Percentiles rank a stretch among this genome's conserved stretches.
phyloP scores from a whole-genome alignment of 139 green algal genomes.

The Edaphochlamys debaryana region DNA sequence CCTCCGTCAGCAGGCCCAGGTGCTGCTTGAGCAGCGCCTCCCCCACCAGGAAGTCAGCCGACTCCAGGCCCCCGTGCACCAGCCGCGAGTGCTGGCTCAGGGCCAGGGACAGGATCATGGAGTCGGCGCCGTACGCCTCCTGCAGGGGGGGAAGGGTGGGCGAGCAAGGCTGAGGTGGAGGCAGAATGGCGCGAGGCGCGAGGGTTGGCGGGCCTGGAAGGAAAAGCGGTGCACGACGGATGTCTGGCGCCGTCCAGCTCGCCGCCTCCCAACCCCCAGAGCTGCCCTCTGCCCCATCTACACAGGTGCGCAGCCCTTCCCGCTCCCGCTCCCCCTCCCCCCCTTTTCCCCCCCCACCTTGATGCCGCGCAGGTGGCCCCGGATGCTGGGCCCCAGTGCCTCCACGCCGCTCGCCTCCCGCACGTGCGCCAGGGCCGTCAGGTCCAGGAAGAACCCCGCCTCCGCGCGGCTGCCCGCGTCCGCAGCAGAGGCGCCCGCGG shows the following conservation, averaged over 20 bases:
- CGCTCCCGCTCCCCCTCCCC: too few relatives aligned
- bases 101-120: slow-evolving; percentile 60
- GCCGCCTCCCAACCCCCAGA: too few relatives aligned
- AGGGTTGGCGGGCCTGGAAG: too few relatives aligned
- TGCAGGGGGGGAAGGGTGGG: too few relatives aligned
- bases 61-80: slow-evolving; percentile 27
- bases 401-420: slow-evolving; percentile 7
- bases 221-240: too few relatives aligned
- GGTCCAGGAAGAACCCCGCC: slow-evolving; percentile 52
- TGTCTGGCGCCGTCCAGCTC: too few relatives aligned
- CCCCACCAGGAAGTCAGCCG: slow-evolving; percentile 26
- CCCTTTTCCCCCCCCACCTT: not conserved
- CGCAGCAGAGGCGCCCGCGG: not conserved
- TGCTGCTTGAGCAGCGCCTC: slow-evolving; percentile 63
- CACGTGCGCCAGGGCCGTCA: slow-evolving; percentile 32
- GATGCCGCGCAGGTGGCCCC: slow-evolving; percentile 3
- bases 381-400: not conserved
- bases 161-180: too few relatives aligned
- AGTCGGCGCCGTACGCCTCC: slow-evolving; percentile 44
- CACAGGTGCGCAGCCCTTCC: too few relatives aligned
- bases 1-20: slow-evolving; percentile 38
- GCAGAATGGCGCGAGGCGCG: too few relatives aligned
- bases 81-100: slow-evolving; percentile 47
- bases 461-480: slow-evolving; percentile 42
- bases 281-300: too few relatives aligned